These are phyloP conservation scores for Entomortierella beljakovae DNA, from an alignment of 192 early-diverging fungal genomes.

Conservation along the genomic window DNA sequence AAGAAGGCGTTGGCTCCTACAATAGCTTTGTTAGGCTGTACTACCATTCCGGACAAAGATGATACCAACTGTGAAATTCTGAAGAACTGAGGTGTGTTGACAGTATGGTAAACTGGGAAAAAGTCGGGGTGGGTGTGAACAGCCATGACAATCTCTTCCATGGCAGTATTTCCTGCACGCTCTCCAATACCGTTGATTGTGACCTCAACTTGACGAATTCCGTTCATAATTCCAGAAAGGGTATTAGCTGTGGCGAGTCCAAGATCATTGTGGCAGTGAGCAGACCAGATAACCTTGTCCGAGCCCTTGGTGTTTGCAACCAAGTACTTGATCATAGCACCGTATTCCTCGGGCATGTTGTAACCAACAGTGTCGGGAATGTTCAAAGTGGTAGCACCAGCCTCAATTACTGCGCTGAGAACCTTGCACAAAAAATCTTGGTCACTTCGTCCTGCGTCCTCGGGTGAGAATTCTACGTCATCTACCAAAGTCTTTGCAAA, in stretches of 20 bases:
- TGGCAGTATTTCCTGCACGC: slow-evolving; percentile 96
- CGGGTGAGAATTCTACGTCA: slow-evolving; percentile 96
- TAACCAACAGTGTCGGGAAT: slow-evolving; percentile 99
- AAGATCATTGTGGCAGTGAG: slow-evolving; percentile 98
- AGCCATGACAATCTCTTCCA: slow-evolving; percentile 97
- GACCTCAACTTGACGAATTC: slow-evolving; percentile 96
- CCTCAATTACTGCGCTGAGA: slow-evolving; percentile 83
- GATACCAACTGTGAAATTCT: slow-evolving; percentile 91
- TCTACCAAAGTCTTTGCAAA: slow-evolving; percentile 83
- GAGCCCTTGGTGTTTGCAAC: slow-evolving; percentile 77
- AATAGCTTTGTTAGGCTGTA: slow-evolving; percentile 98
- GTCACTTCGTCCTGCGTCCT: slow-evolving; percentile 94
- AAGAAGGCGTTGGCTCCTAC: slow-evolving; percentile 97
- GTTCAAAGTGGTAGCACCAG: slow-evolving; percentile 95
- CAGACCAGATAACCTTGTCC: slow-evolving; percentile 85
- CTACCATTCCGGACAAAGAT: slow-evolving; percentile 91
- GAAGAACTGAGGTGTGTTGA: slow-evolving; percentile 91
- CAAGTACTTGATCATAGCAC: slow-evolving; percentile 85
- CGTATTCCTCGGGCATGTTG: slow-evolving; percentile 92
- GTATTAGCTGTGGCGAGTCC: slow-evolving; percentile 98
- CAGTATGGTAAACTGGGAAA: slow-evolving; percentile 91
- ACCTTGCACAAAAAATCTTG: slow-evolving; percentile 89
- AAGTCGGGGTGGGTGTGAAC: slow-evolving; percentile 90
- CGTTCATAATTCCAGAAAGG: slow-evolving; percentile 88
- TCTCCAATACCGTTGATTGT: slow-evolving; percentile 99